Evolutionary conservation across 2,329 filamentous ascomycete genomes (phyloP).

Genomic region (Colletotrichum sojae): DNA sequence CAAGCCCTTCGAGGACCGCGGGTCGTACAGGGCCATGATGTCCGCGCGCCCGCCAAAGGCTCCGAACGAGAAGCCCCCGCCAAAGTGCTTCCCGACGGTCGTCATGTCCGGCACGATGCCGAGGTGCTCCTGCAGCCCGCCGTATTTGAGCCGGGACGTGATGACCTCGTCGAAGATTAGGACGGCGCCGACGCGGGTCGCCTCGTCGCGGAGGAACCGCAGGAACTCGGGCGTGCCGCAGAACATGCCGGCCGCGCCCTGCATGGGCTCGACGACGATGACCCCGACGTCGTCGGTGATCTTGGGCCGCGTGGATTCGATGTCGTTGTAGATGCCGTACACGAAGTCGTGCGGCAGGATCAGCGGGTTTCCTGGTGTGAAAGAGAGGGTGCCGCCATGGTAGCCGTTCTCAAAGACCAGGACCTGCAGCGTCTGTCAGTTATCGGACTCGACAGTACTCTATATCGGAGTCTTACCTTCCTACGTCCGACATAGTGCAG

Average conservation of each 20-base stretch:
- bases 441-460: too few species aligned
- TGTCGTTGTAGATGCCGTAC: constrained; percentile 74
- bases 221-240: constrained; percentile 63
- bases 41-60: constrained; percentile 74
- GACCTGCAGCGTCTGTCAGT: constrained; percentile 4
- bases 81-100: constrained; percentile 77
- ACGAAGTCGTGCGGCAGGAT: constrained; percentile 70
- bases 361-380: constrained; percentile 52
- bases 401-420: constrained; percentile 66
- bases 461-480: too few species aligned
- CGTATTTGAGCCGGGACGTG: constrained; percentile 70
- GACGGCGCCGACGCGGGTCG: constrained; percentile 59
- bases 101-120: constrained; percentile 71
- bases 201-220: constrained; percentile 34
- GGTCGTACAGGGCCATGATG: constrained; percentile 72
- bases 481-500: constrained; percentile 59
- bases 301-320: constrained; percentile 60
- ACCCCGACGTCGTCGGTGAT: constrained; percentile 67
- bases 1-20: constrained; percentile 49
- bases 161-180: constrained; percentile 82
- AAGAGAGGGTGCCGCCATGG: constrained; percentile 62
- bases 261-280: constrained; percentile 77
- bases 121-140: constrained; percentile 61
- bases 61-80: constrained; percentile 76
- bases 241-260: constrained; percentile 73